phyloP scores from a whole-genome alignment of 805 yeast genomes.

The Saccharomyces eubayanus region DNA sequence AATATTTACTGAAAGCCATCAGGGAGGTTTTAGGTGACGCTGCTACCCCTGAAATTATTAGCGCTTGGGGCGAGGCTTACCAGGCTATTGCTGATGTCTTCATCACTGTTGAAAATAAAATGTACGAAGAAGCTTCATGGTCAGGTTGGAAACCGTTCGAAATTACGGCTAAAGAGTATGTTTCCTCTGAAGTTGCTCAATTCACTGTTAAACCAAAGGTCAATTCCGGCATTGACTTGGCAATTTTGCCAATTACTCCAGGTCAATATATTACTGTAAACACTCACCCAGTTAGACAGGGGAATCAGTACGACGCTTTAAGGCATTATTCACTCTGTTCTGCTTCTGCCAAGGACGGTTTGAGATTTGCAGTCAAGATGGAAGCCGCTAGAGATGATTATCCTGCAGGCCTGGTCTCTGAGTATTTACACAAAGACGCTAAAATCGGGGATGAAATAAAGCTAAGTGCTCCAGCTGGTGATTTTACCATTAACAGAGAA shows the following conservation, averaged over 20 bases:
- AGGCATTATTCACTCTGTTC: conserved; percentile 56
- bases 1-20: conserved; percentile 46
- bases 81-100: conserved; percentile 52
- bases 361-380: conserved; percentile 51
- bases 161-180: conserved; percentile 36
- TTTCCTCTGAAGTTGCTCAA: conserved; percentile 41
- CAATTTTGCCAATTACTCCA: conserved; percentile 24
- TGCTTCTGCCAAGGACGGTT: conserved; percentile 31
- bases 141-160: conserved; percentile 47
- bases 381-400: conserved; percentile 24
- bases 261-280: conserved; percentile 37
- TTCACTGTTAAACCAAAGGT: conserved; percentile 43
- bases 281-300: conserved; percentile 30
- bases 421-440: conserved; percentile 40
- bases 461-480: conserved; percentile 55
- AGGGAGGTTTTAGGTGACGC: conserved; percentile 45
- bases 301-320: conserved; percentile 36
- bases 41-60: conserved; percentile 52
- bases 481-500: conserved; percentile 32
- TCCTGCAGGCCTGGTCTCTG: conserved; percentile 42
- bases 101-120: conserved; percentile 44
- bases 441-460: conserved; percentile 41
- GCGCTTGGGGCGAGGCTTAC: conserved; percentile 63
- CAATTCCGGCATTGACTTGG: conserved; percentile 28
- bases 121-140: conserved; percentile 49